A percentile compares a stretch with the other conserved stretches of the same genome.
Conservation (phyloP, 2,329 filamentous ascomycete species). For the Knoxdaviesia proteae region DNA sequence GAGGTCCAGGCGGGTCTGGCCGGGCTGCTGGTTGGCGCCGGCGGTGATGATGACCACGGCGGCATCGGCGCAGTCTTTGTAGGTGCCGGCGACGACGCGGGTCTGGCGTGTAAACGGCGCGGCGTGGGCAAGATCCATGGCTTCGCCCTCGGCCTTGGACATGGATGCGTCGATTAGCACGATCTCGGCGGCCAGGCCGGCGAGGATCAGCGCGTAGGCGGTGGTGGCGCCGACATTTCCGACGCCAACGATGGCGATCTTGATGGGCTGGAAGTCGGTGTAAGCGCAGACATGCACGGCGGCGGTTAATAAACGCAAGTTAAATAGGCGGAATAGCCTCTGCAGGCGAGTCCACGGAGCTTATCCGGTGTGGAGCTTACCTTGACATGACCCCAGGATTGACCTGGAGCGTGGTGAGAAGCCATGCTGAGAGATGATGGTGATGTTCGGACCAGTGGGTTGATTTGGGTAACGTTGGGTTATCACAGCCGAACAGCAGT, state of each 20-base stretch:
- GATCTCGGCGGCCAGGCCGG: conserved; percentile 11
- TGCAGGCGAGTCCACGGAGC: no score
- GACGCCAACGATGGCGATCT: conserved; percentile 7
- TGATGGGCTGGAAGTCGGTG: conserved; percentile 7
- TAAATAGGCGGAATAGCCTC: no score
- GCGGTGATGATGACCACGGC: conserved; percentile 13
- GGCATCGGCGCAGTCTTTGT: conserved; percentile 10
- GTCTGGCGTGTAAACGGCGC: conserved; percentile 11
- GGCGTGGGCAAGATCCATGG: conserved; percentile 11
- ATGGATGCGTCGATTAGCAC: conserved; percentile 13
- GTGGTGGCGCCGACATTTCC: conserved; percentile 13
- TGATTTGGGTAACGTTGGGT: no score
- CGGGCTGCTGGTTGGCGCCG: conserved; percentile 13
- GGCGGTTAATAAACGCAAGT: no score
- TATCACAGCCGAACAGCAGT: no score
- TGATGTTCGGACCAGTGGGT: no score
- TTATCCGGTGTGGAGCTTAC: no score
- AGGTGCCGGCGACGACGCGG: conserved; percentile 9
- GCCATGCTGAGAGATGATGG: no score
- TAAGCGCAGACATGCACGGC: no score
- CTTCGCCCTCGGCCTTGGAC: conserved; percentile 11
- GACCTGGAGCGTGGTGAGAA: no score
- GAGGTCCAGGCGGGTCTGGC: conserved; percentile 12
- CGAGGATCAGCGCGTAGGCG: conserved; percentile 11
- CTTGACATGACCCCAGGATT: no score